phyloP scores from a whole-genome alignment of 2,329 filamentous ascomycete species.

The Xylogone sp. region DNA sequence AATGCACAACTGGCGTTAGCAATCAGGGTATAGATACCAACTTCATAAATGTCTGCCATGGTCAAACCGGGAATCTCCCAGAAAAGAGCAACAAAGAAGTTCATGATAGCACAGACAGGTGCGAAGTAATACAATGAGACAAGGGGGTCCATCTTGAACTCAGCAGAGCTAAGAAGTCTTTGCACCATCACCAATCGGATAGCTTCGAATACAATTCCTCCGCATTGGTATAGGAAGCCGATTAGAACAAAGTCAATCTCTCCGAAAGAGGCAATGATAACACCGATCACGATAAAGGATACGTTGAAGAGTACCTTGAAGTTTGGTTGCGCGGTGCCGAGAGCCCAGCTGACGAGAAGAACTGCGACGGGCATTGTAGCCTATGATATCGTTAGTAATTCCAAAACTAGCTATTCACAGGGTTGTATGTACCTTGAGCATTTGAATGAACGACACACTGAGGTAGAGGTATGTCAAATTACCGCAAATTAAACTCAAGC shows the following conservation, averaged over 20 bases:
- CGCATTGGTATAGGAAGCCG: slow-evolving; percentile 74
- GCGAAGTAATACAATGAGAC: slow-evolving; percentile 88
- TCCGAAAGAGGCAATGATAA: slow-evolving; percentile 87
- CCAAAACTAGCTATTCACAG: too few relatives aligned
- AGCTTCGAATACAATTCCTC: slow-evolving; percentile 75
- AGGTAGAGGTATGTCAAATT: slow-evolving; percentile 94
- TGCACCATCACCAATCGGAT: slow-evolving; percentile 79
- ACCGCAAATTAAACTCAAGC: slow-evolving; percentile 87
- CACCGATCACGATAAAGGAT: slow-evolving; percentile 86
- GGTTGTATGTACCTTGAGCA: slow-evolving; percentile 70
- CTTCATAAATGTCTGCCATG: slow-evolving; percentile 64
- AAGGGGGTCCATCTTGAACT: slow-evolving; percentile 89
- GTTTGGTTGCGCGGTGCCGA: slow-evolving; percentile 79
- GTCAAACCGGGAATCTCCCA: slow-evolving; percentile 67
- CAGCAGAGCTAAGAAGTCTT: slow-evolving; percentile 71
- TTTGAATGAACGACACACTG: slow-evolving; percentile 93
- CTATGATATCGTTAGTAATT: slow-evolving; percentile 36
- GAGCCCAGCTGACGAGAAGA: slow-evolving; percentile 78
- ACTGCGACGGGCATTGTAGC: slow-evolving; percentile 92
- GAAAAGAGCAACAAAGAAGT: slow-evolving; percentile 65
- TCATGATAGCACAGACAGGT: slow-evolving; percentile 76
- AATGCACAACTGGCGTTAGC: slow-evolving; percentile 75
- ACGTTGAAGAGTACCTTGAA: slow-evolving; percentile 85
- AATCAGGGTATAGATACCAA: slow-evolving; percentile 68
- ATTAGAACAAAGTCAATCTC: slow-evolving; percentile 87